Evolutionary conservation across 108 stramenopile genomes (phyloP).

Genomic region (Schizochytrium sp.): DNA sequence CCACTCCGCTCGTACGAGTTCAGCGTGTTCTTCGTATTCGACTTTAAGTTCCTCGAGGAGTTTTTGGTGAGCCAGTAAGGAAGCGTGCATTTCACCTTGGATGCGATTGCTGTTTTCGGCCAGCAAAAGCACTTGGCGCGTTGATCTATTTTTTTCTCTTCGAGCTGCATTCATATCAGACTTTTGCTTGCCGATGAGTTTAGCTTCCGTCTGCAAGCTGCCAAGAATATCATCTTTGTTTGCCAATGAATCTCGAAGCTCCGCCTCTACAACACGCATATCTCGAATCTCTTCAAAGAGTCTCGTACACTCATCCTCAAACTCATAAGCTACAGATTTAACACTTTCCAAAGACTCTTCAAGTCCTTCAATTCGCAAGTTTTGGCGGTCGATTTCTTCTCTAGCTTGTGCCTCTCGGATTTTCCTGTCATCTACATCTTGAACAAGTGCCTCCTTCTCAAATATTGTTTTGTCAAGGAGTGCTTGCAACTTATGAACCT

Average conservation of each 20-base stretch:
- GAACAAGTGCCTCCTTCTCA: neutral
- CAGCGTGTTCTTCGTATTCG: slow-evolving; percentile 52
- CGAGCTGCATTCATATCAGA: slow-evolving; percentile 43
- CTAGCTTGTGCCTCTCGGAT: neutral
- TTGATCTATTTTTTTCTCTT: neutral
- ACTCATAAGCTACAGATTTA: slow-evolving; percentile 20
- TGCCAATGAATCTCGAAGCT: slow-evolving; percentile 15
- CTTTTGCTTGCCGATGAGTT: slow-evolving; percentile 57
- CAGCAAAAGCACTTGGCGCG: slow-evolving; percentile 9
- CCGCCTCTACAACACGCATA: neutral
- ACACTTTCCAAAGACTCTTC: slow-evolving; percentile 25
- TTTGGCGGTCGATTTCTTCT: neutral
- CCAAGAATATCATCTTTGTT: slow-evolving; percentile 59
- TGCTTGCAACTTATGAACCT: neutral
- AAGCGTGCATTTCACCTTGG: slow-evolving; percentile 33
- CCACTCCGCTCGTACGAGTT: slow-evolving; percentile 52
- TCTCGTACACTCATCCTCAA: neutral
- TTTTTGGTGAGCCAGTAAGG: slow-evolving; percentile 4
- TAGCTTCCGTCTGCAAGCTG: slow-evolving; percentile 48
- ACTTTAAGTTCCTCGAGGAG: slow-evolving; percentile 39
- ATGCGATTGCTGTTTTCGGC: slow-evolving; percentile 50
- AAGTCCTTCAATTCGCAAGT: neutral
- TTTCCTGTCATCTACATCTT: neutral
- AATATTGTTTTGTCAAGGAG: neutral
- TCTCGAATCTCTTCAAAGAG: slow-evolving; percentile 9